Evolutionary conservation across 768 basidiomycete species (phyloP).

Genomic region (Neoboletus magnificus): DNA sequence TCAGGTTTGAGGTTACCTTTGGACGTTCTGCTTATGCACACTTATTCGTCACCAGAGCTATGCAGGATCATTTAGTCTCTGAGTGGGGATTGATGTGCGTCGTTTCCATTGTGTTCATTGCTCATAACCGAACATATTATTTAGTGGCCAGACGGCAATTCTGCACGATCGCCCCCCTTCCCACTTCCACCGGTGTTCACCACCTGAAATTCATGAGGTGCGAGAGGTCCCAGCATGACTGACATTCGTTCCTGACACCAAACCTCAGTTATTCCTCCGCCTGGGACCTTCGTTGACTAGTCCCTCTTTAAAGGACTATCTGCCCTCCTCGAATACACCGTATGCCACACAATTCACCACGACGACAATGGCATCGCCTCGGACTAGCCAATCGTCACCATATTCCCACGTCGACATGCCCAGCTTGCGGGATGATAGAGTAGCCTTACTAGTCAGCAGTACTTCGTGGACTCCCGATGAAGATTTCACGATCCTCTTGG

Average conservation of each 20-base stretch:
- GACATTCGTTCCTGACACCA: background rate
- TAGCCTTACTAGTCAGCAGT: conserved; percentile 84
- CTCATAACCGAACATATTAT: conserved; percentile 2
- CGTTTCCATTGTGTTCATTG: background rate
- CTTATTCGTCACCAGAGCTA: conserved; percentile 88
- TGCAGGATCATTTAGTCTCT: conserved; percentile 65
- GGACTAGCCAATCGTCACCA: conserved; percentile 20
- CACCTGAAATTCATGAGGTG: conserved; percentile 77
- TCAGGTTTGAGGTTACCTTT: conserved; percentile 81
- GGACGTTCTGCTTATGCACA: conserved; percentile 84
- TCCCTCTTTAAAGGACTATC: conserved; percentile 42
- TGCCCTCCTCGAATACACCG: conserved; percentile 50
- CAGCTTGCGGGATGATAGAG: conserved; percentile 63
- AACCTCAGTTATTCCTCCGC: conserved; percentile 47
- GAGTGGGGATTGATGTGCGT: conserved; percentile 79
- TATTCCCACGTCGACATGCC: conserved; percentile 36
- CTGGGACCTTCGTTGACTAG: conserved; percentile 39
- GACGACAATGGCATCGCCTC: conserved; percentile 23
- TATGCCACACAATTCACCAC: conserved; percentile 64
- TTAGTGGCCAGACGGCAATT: conserved; percentile 74
- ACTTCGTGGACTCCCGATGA: conserved; percentile 99
- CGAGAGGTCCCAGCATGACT: conserved; percentile 8
- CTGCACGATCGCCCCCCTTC: conserved; percentile 89
- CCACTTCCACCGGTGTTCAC: conserved; percentile 70
- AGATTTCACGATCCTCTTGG: conserved; percentile 82